Evolutionary conservation across 2,329 filamentous ascomycete genomes (phyloP).

Genomic region (Xylariaceae sp.): DNA sequence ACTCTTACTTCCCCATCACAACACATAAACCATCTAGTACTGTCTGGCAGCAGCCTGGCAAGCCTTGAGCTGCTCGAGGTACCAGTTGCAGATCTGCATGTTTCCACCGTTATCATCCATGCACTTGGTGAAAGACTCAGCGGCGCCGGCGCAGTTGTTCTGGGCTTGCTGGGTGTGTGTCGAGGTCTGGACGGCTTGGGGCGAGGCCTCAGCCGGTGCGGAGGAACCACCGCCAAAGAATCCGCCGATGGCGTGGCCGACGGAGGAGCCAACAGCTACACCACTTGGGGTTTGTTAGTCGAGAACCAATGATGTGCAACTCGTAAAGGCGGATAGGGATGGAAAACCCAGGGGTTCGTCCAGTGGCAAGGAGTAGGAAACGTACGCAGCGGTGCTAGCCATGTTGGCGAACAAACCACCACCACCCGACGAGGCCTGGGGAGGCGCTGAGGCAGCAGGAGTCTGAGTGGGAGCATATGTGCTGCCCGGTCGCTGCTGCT

Average conservation of each 20-base stretch:
- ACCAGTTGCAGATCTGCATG: conserved; percentile 96
- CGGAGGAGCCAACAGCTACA: conserved; percentile 91
- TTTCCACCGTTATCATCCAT: conserved; percentile 94
- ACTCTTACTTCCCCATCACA: not conserved
- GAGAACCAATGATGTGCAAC: not conserved
- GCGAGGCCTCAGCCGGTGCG: conserved; percentile 50
- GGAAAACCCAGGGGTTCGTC: not conserved
- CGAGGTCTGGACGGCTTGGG: conserved; percentile 40
- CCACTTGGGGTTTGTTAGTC: conserved; percentile 56
- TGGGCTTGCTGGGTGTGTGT: conserved; percentile 44
- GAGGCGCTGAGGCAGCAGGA: conserved; percentile 44
- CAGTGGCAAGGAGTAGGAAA: not conserved
- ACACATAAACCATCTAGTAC: conserved; percentile 48
- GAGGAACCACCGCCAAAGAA: conserved; percentile 74
- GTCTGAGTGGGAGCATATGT: conserved; percentile 53
- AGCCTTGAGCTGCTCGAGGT: conserved; percentile 92
- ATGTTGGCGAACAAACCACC: conserved; percentile 93
- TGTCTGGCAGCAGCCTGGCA: conserved; percentile 74
- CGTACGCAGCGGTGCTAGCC: conserved; percentile 90
- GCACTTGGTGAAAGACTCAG: conserved; percentile 86
- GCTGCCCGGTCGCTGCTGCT: conserved; percentile 66
- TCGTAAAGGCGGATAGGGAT: not conserved
- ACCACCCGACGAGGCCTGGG: conserved; percentile 59
- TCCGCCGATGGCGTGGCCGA: conserved; percentile 91
- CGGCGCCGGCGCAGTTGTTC: conserved; percentile 76